Percentiles rank a stretch among this genome's conserved stretches.
These are phyloP conservation scores for Brachypodium distachyon DNA, from an alignment of 202 grass and related monocot genomes.

Conservation along the genomic window DNA sequence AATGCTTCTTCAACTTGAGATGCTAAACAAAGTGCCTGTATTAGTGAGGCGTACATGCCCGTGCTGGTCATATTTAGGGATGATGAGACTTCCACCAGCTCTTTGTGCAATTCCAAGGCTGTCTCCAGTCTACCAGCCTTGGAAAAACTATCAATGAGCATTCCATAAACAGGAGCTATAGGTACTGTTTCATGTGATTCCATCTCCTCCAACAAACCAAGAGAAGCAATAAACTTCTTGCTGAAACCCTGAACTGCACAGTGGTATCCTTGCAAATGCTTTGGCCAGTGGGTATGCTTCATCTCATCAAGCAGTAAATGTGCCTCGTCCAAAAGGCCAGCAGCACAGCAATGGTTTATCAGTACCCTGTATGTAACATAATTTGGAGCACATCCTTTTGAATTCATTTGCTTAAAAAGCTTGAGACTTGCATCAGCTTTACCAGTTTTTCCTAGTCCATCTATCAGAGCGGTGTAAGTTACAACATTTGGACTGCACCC, in stretches of 20 bases:
- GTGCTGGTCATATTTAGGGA: constrained; percentile 30
- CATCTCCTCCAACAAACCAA: constrained; percentile 67
- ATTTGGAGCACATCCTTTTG: constrained; percentile 79
- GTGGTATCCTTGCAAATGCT: constrained; percentile 47
- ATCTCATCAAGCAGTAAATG: constrained; percentile 73
- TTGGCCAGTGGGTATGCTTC: constrained; percentile 95
- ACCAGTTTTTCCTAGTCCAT: constrained; percentile 80
- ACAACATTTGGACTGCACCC: constrained; percentile 87
- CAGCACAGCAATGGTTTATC: constrained; percentile 84
- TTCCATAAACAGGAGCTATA: constrained; percentile 65
- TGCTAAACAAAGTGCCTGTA: constrained; percentile 73
- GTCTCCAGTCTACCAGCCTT: constrained; percentile 66
- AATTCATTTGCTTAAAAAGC: constrained; percentile 72
- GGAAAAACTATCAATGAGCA: constrained; percentile 73
- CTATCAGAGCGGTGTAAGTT: constrained; percentile 90
- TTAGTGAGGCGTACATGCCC: constrained; percentile 49
- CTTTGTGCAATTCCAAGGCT: constrained; percentile 79
- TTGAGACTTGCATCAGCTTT: constrained; percentile 56
- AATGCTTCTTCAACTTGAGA: constrained; percentile 75
- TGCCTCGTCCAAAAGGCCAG: constrained; percentile 72
- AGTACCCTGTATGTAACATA: constrained; percentile 80
- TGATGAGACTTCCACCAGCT: constrained; percentile 50
- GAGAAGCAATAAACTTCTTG: constrained; percentile 64
- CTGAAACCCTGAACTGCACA: constrained; percentile 70
- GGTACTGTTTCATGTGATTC: constrained; percentile 40